Conservation (phyloP, 768 basidiomycete genomes). For the Russula sp. region DNA sequence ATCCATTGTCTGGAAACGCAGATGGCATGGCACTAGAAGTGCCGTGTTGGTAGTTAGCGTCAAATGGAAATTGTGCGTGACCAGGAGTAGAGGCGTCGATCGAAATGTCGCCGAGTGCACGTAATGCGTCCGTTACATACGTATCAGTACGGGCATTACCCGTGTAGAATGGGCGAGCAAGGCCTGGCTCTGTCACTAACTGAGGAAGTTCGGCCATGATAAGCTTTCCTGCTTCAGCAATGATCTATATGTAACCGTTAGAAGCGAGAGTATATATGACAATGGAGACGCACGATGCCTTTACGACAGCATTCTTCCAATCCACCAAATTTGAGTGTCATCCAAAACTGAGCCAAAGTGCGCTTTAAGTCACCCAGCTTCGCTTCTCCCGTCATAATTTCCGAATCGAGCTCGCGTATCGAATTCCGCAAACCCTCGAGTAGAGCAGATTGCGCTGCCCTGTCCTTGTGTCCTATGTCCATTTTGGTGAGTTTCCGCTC, state of each 20-base stretch:
- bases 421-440: constrained; percentile 71
- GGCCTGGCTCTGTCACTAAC: constrained; percentile 76
- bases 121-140: constrained; percentile 61
- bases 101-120: constrained; percentile 50
- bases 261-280: neutral
- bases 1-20: neutral
- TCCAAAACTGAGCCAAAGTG: constrained; percentile 58
- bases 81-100: constrained; percentile 43
- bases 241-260: constrained; percentile 40
- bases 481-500: constrained; percentile 90
- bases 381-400: constrained; percentile 82
- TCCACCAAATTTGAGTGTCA: constrained; percentile 86
- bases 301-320: constrained; percentile 82
- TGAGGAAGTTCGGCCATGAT: constrained; percentile 65
- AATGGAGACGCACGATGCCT: constrained; percentile 46
- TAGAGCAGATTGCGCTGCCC: constrained; percentile 65
- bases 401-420: constrained; percentile 72
- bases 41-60: neutral
- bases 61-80: constrained; percentile 16
- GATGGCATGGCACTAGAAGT: neutral
- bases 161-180: constrained; percentile 68
- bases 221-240: constrained; percentile 54
- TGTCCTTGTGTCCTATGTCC: constrained; percentile 84
- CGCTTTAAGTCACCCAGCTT: constrained; percentile 82
- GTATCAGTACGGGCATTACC: constrained; percentile 61